These are phyloP conservation scores for Capillidium heterosporum DNA, from an alignment of 371 early-diverging fungal species.

Conservation along the genomic window DNA sequence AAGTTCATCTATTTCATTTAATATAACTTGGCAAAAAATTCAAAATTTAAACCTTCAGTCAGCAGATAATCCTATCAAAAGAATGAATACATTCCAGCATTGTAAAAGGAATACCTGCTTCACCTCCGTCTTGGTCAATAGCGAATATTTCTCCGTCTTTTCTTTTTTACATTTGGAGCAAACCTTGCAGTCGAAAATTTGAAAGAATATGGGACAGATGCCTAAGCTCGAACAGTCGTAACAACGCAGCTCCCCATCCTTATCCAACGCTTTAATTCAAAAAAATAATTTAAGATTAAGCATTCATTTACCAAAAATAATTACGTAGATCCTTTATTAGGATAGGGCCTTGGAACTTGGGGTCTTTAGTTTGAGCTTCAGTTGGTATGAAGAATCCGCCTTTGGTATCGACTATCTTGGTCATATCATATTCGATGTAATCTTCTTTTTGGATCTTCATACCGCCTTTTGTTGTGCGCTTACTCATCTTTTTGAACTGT, in stretches of 20 bases:
- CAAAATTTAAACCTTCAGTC: conserved; percentile 15
- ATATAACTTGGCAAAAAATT: conserved; percentile 1
- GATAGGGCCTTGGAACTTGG: not conserved
- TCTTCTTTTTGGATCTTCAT: not conserved
- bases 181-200: conserved; percentile 6
- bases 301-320: not conserved
- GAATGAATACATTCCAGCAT: not conserved
- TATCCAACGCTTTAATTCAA: not conserved
- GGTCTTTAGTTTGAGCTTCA: not conserved
- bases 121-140: conserved; percentile 19
- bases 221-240: conserved; percentile 10
- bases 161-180: conserved; percentile 9
- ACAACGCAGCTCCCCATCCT: conserved; percentile 4
- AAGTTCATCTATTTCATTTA: conserved; percentile 40
- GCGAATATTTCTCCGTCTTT: conserved; percentile 10
- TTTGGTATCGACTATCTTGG: not conserved
- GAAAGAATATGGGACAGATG: conserved; percentile 7
- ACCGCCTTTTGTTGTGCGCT: not conserved
- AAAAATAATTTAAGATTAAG: not conserved
- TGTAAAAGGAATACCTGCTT: conserved; percentile 16
- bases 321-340: conserved; percentile 4
- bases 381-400: not conserved
- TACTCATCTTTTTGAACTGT: too few relatives aligned
- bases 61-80: conserved; percentile 12
- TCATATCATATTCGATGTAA: conserved; percentile 5